Percentiles rank a stretch among this genome's conserved stretches.
phyloP scores from a whole-genome alignment of 2,329 filamentous ascomycete genomes.

The Colletotrichum lentis region DNA sequence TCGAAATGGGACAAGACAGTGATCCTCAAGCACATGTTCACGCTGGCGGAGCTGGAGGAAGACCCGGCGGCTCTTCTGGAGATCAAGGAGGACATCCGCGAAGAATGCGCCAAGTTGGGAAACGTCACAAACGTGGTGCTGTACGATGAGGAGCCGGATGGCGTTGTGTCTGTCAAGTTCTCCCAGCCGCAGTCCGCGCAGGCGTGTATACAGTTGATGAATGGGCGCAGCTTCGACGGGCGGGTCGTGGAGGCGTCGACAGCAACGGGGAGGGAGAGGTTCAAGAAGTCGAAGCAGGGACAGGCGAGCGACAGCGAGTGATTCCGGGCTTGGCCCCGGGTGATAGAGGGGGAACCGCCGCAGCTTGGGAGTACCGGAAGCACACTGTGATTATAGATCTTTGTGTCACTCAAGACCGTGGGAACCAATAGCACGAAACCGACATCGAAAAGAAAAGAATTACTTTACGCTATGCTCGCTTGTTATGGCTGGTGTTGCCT shows the following conservation, averaged over 20 bases:
- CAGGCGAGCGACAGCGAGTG: slow-evolving; percentile 56
- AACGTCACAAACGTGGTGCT: slow-evolving; percentile 90
- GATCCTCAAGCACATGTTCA: slow-evolving; percentile 93
- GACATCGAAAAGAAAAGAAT: not conserved
- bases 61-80: slow-evolving; percentile 85
- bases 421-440: not conserved
- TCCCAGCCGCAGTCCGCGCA: slow-evolving; percentile 73
- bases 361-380: not conserved
- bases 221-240: slow-evolving; percentile 81
- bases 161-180: slow-evolving; percentile 87
- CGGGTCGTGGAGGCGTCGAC: slow-evolving; percentile 75
- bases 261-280: slow-evolving; percentile 75
- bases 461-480: not conserved
- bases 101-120: slow-evolving; percentile 87
- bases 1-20: slow-evolving; percentile 79
- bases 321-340: slow-evolving; percentile 46
- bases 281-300: slow-evolving; percentile 71
- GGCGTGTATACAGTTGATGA: slow-evolving; percentile 77
- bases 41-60: slow-evolving; percentile 81
- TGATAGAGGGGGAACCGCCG: slow-evolving; percentile 42
- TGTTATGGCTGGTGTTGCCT: not conserved
- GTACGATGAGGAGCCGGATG: slow-evolving; percentile 85
- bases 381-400: slow-evolving; percentile 5
- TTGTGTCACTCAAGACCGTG: slow-evolving; percentile 5
- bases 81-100: slow-evolving; percentile 92